Base-by-base conservation (phyloP, 1,284 basidiomycete species). In the Tranzscheliella williamsii region DNA sequence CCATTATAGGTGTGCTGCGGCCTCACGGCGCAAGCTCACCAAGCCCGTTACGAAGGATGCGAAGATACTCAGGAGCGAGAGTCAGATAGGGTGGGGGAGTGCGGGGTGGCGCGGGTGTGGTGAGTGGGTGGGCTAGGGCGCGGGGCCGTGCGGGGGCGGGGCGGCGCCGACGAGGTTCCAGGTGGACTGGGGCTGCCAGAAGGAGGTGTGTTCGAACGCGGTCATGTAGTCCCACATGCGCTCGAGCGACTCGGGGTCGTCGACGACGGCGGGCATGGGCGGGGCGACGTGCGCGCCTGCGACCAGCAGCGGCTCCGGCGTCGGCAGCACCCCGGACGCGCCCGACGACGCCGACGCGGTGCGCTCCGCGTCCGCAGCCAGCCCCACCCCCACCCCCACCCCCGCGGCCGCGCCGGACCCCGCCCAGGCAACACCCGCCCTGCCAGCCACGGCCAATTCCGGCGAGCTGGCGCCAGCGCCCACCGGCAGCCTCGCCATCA, bases 181-280 rank as follows among this genome's bases (percentile, higher is more conserved):
- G 5, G 55, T 54, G 3, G 42, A 44, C 38, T 57, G 64, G 4
- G 64, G 58, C 21, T 57, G 64, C 64, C 64, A 67, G 44, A 67
- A 67, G 7, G 42, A 46, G 5, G 51, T 45, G 24, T 52, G 43
- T 29, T 62, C 58, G 23, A 61, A 67, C 2, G 58, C 35, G 12
- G 58, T 62, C 49, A 67, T 53, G 47, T 57, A 67, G 41, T 67
- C 46, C 64, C 64, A 67, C 57, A 67, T 50, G 17, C 58, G 38
- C 24, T 67, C 64, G 12, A 57, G 34, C 26, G 53, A 53, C 27
- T 56, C 63, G 1, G 52, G 48, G 17, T 66, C 63, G 29, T 56
- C 49, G 2, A 55, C 52, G 1, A 57, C 43, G 23, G 49, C 32
- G n/a, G 51, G 57, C 32, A 61, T 54, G n/a, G n/a, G n/a, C n/a